Evolutionary conservation across 1,284 basidiomycete genomes (phyloP).

Genomic region (Hemileia vastatrix): DNA sequence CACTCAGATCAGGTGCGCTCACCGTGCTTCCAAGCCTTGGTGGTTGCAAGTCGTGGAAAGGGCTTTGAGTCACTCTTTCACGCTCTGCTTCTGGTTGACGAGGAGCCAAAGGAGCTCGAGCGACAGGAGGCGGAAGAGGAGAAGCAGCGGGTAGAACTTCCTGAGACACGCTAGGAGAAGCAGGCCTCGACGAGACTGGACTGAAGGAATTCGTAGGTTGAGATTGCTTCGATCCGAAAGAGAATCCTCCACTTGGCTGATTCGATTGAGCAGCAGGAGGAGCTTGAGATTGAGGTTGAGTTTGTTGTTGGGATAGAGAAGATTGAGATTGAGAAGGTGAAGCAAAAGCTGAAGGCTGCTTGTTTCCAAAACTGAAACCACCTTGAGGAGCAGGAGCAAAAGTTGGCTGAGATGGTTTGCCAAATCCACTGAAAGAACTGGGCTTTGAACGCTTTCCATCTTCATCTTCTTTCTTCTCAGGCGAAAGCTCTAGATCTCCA

Average conservation of each 20-base stretch:
- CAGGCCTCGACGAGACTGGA: no score
- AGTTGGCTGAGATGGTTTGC: not conserved
- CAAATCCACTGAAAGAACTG: not conserved
- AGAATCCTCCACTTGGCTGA: not conserved
- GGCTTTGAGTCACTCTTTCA: not conserved
- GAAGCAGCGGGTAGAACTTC: not conserved
- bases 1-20: constrained; percentile 18
- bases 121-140: not conserved
- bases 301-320: no score
- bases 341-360: no score
- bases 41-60: not conserved
- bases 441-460: not conserved
- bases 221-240: not conserved
- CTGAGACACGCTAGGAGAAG: not conserved
- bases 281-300: no score
- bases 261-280: no score
- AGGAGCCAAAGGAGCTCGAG: not conserved
- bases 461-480: constrained; percentile 21
- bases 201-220: not conserved
- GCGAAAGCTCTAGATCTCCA: constrained; percentile 26
- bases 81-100: not conserved
- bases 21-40: constrained; percentile 12
- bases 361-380: no score
- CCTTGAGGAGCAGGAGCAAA: no score
- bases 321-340: no score